Evolutionary conservation across 2,329 filamentous ascomycete genomes (phyloP), one percentile per base, ranked within the genome.

Genomic region (Pseudocercospora fijiensis): DNA sequence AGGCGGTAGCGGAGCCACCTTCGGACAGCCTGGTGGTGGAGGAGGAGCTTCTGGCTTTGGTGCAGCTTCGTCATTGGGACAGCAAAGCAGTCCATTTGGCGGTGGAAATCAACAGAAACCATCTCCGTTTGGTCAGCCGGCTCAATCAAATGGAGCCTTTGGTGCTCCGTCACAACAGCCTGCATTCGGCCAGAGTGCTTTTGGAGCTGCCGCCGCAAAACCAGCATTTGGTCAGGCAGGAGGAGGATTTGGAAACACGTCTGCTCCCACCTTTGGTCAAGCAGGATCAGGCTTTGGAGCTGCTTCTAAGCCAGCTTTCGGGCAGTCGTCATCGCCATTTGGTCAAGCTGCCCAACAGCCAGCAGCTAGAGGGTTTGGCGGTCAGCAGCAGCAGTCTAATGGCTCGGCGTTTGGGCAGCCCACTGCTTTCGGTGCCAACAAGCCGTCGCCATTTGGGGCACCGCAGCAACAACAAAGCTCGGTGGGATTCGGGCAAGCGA

Each of bases 361-460:
- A 20, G 56, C 58, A 22, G 9, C 49, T 26, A 37, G 16, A 27
- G 57, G 51, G 27, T 63, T 60, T 26, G 61, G 61, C 27, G 52
- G 57, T 37, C 57, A 60, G 37, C 51, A 47, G 22, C 51, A 58
- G 18, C 65, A 67, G 45, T 57, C 60, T 33, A 37, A 26, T 7
- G 57, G 53, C 11, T 58, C 61, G 1, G 63, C 37, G 26, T 69
- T 69, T 30, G 62, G 65, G 41, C 63, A 70, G 49, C 60, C 70
- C 8, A 67, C 68, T n/a, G 62, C 66, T 20, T 69, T 72, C 18
- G 67, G 71, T 16, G 68, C 66, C 18, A 64, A 47, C 72, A 72
- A 64, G 59, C 69, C 62, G 20, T 74, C 70, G 56, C 72, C 77
- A 1, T 82, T 83, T 67, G 79, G 78, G 13, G 75, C 81, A 62